Base-by-base conservation (phyloP, 2,329 filamentous ascomycete species). In the Aspergillus terreus region DNA sequence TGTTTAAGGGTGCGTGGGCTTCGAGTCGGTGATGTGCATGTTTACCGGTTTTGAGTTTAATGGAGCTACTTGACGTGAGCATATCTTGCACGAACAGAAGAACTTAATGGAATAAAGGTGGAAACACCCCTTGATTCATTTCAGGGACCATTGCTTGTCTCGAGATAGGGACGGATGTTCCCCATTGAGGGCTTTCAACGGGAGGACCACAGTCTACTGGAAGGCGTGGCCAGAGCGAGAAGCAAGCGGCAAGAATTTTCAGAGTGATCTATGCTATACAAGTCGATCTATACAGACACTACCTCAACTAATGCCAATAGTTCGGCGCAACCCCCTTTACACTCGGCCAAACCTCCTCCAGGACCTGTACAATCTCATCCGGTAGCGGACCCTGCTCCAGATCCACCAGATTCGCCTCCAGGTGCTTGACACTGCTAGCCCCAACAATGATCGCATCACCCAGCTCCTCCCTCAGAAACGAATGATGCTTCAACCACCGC, bases 1-100 rank as follows among this genome's bases (percentile, higher is more conserved):
- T 88, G 19, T 96, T 96, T 66, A 86, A 81, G 71, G 76, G 75
- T 42, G 86, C 86, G 41, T 94, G 88, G 86, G 54, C 27, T 44
- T 54, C 59, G 17, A 55, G 51, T 47, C 58, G 47, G 46, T 60
- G 21, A 53, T 42, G 44, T 17, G 23, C 40, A 12, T 42, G 40
- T 1, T 51, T 54, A 51, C 40, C 46, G 48, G 32, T 15, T 15
- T 2, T 4, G 35, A 5, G 11, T n/a, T 17, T n/a, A 17, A 38
- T n/a, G 35, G 11, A 38, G 12, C 35, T 38, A 38, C 35, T 38
- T 9, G 35, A 17, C 27, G 15, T 14, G 12, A 11, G 35, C 14
- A 17, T 38, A 38, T 38, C 35, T 7, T 30, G 27, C 27, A 30
- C 7, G 10, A 10, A 30, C 27, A 30, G 27, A 30, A 30, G 7